Conservation (phyloP, 495 filamentous ascomycete genomes). For the Daldinia vernicosa region DNA sequence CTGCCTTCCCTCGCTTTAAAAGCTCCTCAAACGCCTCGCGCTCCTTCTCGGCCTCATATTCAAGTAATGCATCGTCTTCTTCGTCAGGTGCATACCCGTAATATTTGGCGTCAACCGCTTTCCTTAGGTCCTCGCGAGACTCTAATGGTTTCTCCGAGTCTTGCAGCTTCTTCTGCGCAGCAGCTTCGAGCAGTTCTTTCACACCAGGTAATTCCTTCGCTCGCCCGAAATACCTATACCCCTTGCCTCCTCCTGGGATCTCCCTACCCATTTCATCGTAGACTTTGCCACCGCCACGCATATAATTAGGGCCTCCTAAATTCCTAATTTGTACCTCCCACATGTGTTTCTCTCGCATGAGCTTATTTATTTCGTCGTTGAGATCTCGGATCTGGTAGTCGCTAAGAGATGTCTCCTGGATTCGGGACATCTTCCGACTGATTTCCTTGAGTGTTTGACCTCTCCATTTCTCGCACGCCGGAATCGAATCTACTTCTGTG, state of each 20-base stretch:
- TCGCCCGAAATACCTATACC: conserved; percentile 91
- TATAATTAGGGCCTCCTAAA: conserved; percentile 96
- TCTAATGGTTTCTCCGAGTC: conserved; percentile 68
- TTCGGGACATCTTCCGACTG: conserved; percentile 92
- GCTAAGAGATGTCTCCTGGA: conserved; percentile 86
- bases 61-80: conserved; percentile 85
- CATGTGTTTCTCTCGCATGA: conserved; percentile 98
- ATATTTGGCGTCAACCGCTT: conserved; percentile 90
- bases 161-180: conserved; percentile 65
- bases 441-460: conserved; percentile 98
- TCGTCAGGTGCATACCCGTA: conserved; percentile 96
- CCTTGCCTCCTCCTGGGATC: conserved; percentile 87
- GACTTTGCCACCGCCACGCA: conserved; percentile 86
- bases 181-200: conserved; percentile 93
- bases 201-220: conserved; percentile 93
- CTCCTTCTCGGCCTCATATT: conserved; percentile 86
- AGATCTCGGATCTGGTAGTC: conserved; percentile 98
- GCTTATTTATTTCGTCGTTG: conserved; percentile 99
- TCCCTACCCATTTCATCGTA: conserved; percentile 93
- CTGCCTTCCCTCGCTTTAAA: conserved; percentile 50
- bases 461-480: conserved; percentile 95
- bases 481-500: conserved; percentile 82
- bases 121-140: conserved; percentile 72
- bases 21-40: conserved; percentile 77
- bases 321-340: conserved; percentile 98